Conservation (phyloP, 1,139 yeast genomes). For the Geotrichum aggregatum region DNA sequence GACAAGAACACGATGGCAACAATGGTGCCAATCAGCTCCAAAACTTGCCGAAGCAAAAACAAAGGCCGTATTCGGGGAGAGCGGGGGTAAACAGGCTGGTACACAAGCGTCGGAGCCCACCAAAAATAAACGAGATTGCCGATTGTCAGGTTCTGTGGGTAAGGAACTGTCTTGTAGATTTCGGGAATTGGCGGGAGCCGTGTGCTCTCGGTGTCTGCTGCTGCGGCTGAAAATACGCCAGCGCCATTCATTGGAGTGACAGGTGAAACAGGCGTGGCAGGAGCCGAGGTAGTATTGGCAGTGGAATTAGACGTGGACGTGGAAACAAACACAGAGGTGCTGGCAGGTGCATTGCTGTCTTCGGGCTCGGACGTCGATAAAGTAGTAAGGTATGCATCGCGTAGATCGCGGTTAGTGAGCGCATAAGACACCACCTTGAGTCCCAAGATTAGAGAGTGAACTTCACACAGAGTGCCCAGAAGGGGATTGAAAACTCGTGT, state of each 20-base stretch:
- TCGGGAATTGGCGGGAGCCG: constrained; percentile 32
- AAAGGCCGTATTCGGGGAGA: constrained; percentile 34
- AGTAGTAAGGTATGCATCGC: constrained; percentile 34
- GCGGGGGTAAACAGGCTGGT: constrained; percentile 47
- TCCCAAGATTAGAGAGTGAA: constrained; percentile 42
- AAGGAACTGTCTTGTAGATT: constrained; percentile 36
- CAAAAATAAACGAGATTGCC: constrained; percentile 41
- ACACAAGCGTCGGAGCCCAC: constrained; percentile 47
- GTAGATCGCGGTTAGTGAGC: constrained; percentile 43
- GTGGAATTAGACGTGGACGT: neutral
- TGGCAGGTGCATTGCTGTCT: too few species aligned
- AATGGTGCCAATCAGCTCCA: constrained; percentile 37
- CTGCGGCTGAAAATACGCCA: too few species aligned
- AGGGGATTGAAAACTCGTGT: constrained; percentile 40
- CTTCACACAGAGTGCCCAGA: constrained; percentile 43
- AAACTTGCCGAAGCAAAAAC: constrained; percentile 37
- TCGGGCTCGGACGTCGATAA: neutral
- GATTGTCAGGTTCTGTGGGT: constrained; percentile 42
- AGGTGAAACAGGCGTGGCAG: too few species aligned
- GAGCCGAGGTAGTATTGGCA: too few species aligned
- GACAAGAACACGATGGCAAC: constrained; percentile 40
- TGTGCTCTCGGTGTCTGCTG: neutral
- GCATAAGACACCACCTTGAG: constrained; percentile 45
- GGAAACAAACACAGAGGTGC: neutral
- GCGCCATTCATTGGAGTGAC: too few species aligned